These are phyloP conservation scores for Lactuca saligna DNA, from an alignment of 129 eudicot genomes.

Conservation along the genomic window DNA sequence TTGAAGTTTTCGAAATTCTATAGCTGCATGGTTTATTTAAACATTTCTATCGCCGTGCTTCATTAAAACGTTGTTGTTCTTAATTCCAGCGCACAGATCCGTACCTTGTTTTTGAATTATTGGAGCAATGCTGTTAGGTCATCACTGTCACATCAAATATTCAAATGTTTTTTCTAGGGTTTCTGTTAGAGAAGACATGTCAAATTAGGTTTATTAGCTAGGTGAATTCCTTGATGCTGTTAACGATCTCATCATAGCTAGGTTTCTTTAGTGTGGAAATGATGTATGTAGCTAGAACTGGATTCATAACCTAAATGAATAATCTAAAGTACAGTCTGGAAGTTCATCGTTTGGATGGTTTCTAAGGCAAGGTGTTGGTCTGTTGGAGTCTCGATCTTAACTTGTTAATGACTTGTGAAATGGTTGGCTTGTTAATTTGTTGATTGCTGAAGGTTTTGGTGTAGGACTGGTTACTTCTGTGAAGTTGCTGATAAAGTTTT, in stretches of 20 bases:
- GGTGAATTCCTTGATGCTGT: conserved; percentile 3
- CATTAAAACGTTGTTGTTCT: not conserved
- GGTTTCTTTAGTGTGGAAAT: conserved; percentile 2
- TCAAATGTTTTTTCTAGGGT: conserved; percentile 2
- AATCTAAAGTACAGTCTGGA: too few species aligned
- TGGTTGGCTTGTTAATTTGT: not conserved
- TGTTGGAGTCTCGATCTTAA: not conserved
- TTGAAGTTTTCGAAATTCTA: conserved; percentile 7
- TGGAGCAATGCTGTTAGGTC: conserved; percentile 5
- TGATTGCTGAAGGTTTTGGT: conserved; percentile 19
- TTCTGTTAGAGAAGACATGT: not conserved
- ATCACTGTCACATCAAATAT: not conserved
- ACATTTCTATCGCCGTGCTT: not conserved
- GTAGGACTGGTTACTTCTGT: conserved; percentile 17
- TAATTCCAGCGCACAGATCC: conserved; percentile 6
- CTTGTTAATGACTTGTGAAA: not conserved
- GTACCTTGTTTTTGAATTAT: not conserved
- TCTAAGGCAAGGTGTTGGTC: not conserved
- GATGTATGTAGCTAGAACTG: not conserved
- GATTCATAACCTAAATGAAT: not conserved
- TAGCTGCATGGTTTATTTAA: not conserved
- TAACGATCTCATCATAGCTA: conserved; percentile 2
- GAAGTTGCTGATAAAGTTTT: conserved; percentile 7
- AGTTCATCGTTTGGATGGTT: too few species aligned
- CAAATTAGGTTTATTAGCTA: not conserved